Evolutionary conservation across 495 filamentous ascomycete genomes (phyloP).

Genomic region (Usnea hakonensis): DNA sequence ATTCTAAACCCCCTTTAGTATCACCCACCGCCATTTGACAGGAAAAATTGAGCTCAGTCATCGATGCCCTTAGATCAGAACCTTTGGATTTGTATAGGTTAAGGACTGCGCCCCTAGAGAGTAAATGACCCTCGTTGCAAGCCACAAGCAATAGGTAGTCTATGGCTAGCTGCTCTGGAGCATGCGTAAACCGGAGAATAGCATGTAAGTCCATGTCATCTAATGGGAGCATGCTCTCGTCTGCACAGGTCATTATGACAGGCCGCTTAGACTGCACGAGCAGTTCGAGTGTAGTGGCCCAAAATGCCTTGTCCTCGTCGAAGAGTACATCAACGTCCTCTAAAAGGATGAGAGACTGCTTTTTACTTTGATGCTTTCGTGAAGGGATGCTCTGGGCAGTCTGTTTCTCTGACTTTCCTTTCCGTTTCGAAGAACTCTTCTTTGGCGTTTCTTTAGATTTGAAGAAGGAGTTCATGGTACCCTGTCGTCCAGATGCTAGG

Average conservation of each 20-base stretch:
- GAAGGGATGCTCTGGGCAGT: constrained; percentile 6
- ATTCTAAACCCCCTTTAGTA: constrained; percentile 75
- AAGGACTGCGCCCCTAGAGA: constrained; percentile 57
- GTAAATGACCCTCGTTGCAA: constrained; percentile 82
- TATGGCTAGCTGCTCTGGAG: constrained; percentile 58
- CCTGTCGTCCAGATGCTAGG: constrained; percentile 59
- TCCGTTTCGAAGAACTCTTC: constrained; percentile 23
- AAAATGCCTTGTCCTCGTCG: constrained; percentile 93
- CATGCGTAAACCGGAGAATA: constrained; percentile 70
- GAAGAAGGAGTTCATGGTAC: constrained; percentile 78
- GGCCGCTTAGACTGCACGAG: constrained; percentile 80
- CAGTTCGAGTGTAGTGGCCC: constrained; percentile 69
- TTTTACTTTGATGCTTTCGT: constrained; percentile 48
- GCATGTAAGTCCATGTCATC: constrained; percentile 67
- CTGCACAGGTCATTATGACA: constrained; percentile 89
- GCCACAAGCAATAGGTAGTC: constrained; percentile 80
- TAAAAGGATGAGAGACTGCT: constrained; percentile 88
- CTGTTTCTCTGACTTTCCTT: constrained; percentile 34
- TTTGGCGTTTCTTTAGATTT: constrained; percentile 37
- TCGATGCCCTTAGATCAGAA: constrained; percentile 67
- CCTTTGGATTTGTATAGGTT: constrained; percentile 59
- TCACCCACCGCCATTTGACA: constrained; percentile 96
- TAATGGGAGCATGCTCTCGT: constrained; percentile 69
- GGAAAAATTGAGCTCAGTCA: constrained; percentile 91
- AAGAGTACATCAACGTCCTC: constrained; percentile 94